phyloP scores from a whole-genome alignment of 2,329 filamentous ascomycete species.

The Aspergillus sp. region DNA sequence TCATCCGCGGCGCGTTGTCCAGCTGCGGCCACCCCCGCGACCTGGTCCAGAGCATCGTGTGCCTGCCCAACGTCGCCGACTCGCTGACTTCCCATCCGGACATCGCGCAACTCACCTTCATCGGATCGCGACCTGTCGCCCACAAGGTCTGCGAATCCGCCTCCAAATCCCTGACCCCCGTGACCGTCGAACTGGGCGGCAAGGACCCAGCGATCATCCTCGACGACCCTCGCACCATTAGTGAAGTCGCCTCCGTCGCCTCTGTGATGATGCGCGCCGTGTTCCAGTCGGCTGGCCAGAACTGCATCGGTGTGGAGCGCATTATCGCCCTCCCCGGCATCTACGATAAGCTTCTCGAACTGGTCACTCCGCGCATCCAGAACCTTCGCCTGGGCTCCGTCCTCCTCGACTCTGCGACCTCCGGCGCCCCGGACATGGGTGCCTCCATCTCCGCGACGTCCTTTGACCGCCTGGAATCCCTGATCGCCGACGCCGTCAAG shows the following conservation, averaged over 20 bases:
- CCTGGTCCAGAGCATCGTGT: constrained; percentile 80
- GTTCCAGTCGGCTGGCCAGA: constrained; percentile 94
- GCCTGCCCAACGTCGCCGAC: constrained; percentile 80
- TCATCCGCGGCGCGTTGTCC: constrained; percentile 74
- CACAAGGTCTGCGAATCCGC: constrained; percentile 85
- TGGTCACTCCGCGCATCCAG: constrained; percentile 71
- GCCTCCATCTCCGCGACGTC: constrained; percentile 80
- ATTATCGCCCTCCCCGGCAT: constrained; percentile 76
- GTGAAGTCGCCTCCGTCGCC: constrained; percentile 66
- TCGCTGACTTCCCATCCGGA: constrained; percentile 80
- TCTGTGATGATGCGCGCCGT: constrained; percentile 87
- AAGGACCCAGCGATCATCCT: constrained; percentile 92
- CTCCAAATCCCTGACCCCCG: constrained; percentile 79
- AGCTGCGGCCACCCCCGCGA: constrained; percentile 80
- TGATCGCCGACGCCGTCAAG: constrained; percentile 74
- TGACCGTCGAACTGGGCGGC: constrained; percentile 88
- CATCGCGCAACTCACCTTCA: constrained; percentile 91
- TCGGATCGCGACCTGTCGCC: constrained; percentile 83
- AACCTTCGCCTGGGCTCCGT: constrained; percentile 73
- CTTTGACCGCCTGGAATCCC: constrained; percentile 72
- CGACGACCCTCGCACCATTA: constrained; percentile 64
- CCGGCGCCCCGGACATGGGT: constrained; percentile 66
- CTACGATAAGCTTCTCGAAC: constrained; percentile 69
- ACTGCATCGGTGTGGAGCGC: constrained; percentile 96
- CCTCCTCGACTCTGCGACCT: constrained; percentile 48